Conservation (phyloP, 1,139 yeast genomes). For the Yamadazyma siamensis region DNA sequence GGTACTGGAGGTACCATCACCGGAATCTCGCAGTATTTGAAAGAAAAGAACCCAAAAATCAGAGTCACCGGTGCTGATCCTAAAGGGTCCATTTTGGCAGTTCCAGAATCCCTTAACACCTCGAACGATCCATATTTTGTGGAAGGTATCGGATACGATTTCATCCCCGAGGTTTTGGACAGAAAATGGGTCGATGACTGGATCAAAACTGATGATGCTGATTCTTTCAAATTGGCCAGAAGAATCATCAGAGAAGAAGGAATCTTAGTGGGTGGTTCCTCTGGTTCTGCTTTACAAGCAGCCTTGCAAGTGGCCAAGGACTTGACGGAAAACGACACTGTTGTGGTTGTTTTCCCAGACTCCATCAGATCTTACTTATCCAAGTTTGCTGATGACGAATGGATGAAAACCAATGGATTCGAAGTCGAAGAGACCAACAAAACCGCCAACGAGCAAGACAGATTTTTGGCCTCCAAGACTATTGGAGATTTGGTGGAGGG, state of each 20-base stretch:
- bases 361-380: conserved; percentile 84
- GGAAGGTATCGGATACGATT: conserved; percentile 92
- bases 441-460: conserved; percentile 48
- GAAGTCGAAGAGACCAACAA: conserved; percentile 43
- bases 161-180: conserved; percentile 77
- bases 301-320: conserved; percentile 69
- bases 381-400: conserved; percentile 87
- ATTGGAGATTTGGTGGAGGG: conserved; percentile 62
- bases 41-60: conserved; percentile 64
- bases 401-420: conserved; percentile 83
- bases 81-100: conserved; percentile 79
- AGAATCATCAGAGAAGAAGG: conserved; percentile 85
- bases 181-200: conserved; percentile 69
- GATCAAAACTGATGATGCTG: conserved; percentile 85
- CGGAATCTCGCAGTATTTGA: conserved; percentile 75
- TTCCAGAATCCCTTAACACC: conserved; percentile 70
- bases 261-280: conserved; percentile 82
- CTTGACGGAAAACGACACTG: conserved; percentile 68
- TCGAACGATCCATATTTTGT: conserved; percentile 66
- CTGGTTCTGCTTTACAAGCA: conserved; percentile 83
- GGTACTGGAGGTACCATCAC: conserved; percentile 86
- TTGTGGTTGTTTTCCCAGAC: conserved; percentile 85
- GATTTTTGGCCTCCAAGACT: conserved; percentile 45
- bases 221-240: conserved; percentile 77
- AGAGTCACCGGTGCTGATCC: conserved; percentile 82